These are phyloP conservation scores for Candolleomyces efflorescens DNA, from an alignment of 768 basidiomycete genomes.

Conservation along the genomic window DNA sequence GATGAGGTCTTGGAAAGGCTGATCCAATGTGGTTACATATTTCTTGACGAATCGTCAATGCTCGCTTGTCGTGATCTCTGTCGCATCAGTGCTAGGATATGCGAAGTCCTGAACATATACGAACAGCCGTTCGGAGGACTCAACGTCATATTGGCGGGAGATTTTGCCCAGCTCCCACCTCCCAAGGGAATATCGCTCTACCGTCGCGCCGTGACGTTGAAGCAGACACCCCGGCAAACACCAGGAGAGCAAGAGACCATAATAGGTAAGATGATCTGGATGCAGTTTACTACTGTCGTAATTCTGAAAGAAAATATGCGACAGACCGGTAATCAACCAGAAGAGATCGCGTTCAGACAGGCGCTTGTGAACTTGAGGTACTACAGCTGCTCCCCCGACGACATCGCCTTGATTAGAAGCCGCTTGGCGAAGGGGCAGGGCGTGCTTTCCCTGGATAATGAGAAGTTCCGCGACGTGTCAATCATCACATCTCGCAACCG, in stretches of 20 bases:
- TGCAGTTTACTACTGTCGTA: constrained; percentile 31
- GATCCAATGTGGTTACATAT: constrained; percentile 27
- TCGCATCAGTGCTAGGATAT: constrained; percentile 20
- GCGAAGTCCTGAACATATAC: constrained; percentile 13
- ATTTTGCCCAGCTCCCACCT: too few relatives aligned
- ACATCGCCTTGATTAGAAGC: constrained; percentile 22
- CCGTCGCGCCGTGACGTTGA: too few relatives aligned
- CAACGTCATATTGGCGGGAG: constrained; percentile 39
- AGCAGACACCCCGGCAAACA: too few relatives aligned
- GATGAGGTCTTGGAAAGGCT: constrained; percentile 10
- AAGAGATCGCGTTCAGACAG: constrained; percentile 18
- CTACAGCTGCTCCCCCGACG: constrained; percentile 22
- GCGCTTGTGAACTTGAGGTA: constrained; percentile 31
- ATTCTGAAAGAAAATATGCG: constrained; percentile 31
- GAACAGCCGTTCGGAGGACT: constrained; percentile 29
- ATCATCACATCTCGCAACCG: too few relatives aligned
- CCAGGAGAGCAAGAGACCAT: too few relatives aligned
- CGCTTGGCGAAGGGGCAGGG: too few relatives aligned
- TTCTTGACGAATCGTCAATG: constrained; percentile 43
- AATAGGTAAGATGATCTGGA: too few relatives aligned
- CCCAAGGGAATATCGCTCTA: too few relatives aligned
- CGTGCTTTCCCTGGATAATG: too few relatives aligned
- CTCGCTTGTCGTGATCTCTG: constrained; percentile 25
- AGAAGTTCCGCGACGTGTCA: too few relatives aligned
- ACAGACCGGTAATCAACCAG: constrained; percentile 17